Evolutionary conservation across 192 early-diverging fungal genomes (phyloP).

Genomic region (Radiomyces spectabilis): DNA sequence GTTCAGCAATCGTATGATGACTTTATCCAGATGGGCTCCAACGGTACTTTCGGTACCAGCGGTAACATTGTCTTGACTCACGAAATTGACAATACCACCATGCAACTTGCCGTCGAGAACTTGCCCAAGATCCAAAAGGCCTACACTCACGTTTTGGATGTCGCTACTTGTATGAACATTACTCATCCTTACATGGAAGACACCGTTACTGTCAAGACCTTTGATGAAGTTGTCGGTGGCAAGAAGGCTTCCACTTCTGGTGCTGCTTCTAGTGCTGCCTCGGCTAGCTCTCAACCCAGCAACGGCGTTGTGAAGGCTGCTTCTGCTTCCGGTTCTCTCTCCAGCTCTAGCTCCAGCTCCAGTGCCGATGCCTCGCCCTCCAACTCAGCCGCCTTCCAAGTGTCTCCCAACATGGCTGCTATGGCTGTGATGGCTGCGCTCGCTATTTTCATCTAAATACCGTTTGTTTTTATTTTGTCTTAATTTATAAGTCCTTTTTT

Average conservation of each 20-base stretch:
- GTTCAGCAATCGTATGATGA: constrained; percentile 24
- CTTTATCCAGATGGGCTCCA: constrained; percentile 18
- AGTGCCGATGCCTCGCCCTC: background rate
- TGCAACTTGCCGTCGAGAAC: constrained; percentile 17
- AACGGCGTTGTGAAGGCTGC: background rate
- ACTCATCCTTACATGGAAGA: constrained; percentile 25
- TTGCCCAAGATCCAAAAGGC: constrained; percentile 21
- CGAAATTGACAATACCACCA: constrained; percentile 30
- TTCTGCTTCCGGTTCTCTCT: constrained; percentile 2
- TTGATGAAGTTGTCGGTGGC: background rate
- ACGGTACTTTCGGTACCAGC: constrained; percentile 16
- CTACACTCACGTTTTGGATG: constrained; percentile 25
- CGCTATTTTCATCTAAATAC: constrained; percentile 3
- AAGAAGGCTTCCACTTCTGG: background rate
- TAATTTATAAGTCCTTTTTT: too few relatives aligned
- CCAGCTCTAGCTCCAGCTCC: background rate
- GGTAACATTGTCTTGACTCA: constrained; percentile 30
- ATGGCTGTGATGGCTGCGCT: constrained; percentile 9
- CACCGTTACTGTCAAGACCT: constrained; percentile 14
- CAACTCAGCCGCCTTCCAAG: constrained; percentile 4
- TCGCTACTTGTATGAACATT: constrained; percentile 32
- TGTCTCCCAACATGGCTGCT: constrained; percentile 4
- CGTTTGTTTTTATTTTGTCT: too few relatives aligned
- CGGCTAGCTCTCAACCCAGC: constrained; percentile 1
- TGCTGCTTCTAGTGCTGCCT: background rate